A percentile compares a stretch with the other conserved stretches of the same genome.
These are phyloP conservation scores for Melampsora larici-populina DNA, from an alignment of 1,284 basidiomycete species.

Conservation along the genomic window DNA sequence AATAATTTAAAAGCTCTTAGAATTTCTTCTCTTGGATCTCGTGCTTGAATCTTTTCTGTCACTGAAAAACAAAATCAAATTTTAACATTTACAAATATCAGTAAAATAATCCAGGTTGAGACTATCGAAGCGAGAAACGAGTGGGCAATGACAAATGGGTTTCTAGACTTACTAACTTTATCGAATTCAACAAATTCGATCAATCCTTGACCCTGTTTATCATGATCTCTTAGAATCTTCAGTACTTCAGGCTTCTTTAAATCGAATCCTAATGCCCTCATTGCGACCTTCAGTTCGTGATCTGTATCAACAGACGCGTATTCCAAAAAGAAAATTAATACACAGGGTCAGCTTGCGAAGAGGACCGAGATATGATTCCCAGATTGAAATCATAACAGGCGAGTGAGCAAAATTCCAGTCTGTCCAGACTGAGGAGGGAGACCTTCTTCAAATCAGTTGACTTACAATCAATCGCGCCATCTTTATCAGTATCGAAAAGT, in stretches of 20 bases:
- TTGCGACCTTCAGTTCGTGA: slow-evolving; percentile 97
- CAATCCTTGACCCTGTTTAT: slow-evolving; percentile 80
- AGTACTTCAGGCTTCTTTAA: slow-evolving; percentile 97
- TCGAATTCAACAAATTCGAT: slow-evolving; percentile 94
- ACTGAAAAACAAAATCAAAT: slow-evolving; percentile 57
- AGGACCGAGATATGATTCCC: too few relatives aligned
- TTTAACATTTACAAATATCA: neutral
- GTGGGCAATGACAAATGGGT: neutral
- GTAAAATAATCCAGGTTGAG: neutral
- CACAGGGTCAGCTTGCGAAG: too few relatives aligned
- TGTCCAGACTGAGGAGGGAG: neutral
- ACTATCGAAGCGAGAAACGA: neutral
- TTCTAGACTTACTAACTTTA: slow-evolving; percentile 79
- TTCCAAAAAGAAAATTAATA: neutral
- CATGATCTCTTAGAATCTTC: slow-evolving; percentile 87
- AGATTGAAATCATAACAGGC: neutral
- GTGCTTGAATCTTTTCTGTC: slow-evolving; percentile 84
- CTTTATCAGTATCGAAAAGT: slow-evolving; percentile 98
- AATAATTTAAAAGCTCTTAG: slow-evolving; percentile 91
- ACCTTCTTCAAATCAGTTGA: neutral
- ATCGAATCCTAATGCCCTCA: slow-evolving; percentile 96
- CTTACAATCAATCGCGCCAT: slow-evolving; percentile 62
- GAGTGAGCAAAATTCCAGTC: neutral
- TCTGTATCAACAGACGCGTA: slow-evolving; percentile 58
- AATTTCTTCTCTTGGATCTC: slow-evolving; percentile 96